A percentile compares a stretch with the other conserved stretches of the same genome.
Evolutionary conservation across 108 stramenopile genomes (phyloP).

Genomic region (Nitzschia sp.): DNA sequence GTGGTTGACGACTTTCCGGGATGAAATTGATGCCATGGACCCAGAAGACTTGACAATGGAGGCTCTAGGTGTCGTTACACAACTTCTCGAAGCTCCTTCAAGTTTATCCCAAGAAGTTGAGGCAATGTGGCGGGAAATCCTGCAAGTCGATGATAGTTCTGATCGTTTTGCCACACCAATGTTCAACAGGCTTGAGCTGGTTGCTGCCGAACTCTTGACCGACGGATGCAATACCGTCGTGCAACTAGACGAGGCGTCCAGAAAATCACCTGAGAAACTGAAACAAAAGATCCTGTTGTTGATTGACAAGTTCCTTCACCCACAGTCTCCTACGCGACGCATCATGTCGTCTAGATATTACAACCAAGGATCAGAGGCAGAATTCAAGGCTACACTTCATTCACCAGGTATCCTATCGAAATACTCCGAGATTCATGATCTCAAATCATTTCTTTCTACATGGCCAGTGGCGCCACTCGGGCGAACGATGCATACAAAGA

Average conservation of each 20-base stretch:
- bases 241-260: slow-evolving; percentile 24
- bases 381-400: slow-evolving; percentile 61
- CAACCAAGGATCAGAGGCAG: slow-evolving; percentile 55
- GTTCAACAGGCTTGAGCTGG: slow-evolving; percentile 70
- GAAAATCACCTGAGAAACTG: slow-evolving; percentile 46
- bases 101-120: slow-evolving; percentile 75
- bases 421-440: slow-evolving; percentile 66
- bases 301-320: slow-evolving; percentile 64
- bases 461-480: slow-evolving; percentile 79
- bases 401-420: slow-evolving; percentile 66
- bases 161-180: slow-evolving; percentile 46
- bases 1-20: slow-evolving; percentile 73
- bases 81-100: slow-evolving; percentile 72
- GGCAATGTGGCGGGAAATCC: slow-evolving; percentile 73
- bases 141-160: slow-evolving; percentile 45
- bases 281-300: slow-evolving; percentile 66
- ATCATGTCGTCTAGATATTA: slow-evolving; percentile 71
- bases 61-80: slow-evolving; percentile 73
- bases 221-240: slow-evolving; percentile 18
- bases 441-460: slow-evolving; percentile 75
- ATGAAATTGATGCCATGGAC: slow-evolving; percentile 75
- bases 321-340: slow-evolving; percentile 54
- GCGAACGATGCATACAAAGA: slow-evolving; percentile 18
- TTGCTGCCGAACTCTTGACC: slow-evolving; percentile 66
- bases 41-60: slow-evolving; percentile 67